Percentiles rank a stretch among this genome's conserved stretches.
Evolutionary conservation across 1,284 basidiomycete species (phyloP).

Genomic region (Ustilago sp.): DNA sequence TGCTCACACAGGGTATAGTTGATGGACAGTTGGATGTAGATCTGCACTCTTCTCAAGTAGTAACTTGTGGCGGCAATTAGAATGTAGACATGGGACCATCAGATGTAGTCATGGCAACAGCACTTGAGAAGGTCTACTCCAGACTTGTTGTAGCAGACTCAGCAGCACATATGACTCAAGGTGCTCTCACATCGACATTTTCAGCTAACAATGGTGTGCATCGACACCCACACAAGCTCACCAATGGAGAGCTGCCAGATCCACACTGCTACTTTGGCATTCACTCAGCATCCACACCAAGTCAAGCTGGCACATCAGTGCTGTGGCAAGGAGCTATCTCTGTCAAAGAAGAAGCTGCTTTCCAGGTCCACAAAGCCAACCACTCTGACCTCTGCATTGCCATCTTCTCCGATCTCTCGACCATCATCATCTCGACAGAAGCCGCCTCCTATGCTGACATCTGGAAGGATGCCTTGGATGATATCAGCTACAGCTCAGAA

Average conservation of each 20-base stretch:
- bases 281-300: conserved; percentile 74
- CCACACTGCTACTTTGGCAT: conserved; percentile 86
- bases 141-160: conserved; percentile 62
- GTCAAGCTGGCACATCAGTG: not conserved
- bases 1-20: conserved; percentile 62
- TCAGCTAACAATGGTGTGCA: conserved; percentile 7
- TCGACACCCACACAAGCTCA: conserved; percentile 47
- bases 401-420: conserved; percentile 93
- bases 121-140: conserved; percentile 64
- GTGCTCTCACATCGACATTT: not conserved
- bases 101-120: conserved; percentile 58
- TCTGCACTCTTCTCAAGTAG: conserved; percentile 3
- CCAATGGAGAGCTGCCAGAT: conserved; percentile 76
- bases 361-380: conserved; percentile 60
- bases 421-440: conserved; percentile 72
- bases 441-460: conserved; percentile 62
- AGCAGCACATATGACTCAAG: conserved; percentile 22
- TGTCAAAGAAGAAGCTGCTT: conserved; percentile 86
- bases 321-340: conserved; percentile 79
- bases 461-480: conserved; percentile 49
- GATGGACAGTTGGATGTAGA: conserved; percentile 48
- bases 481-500: conserved; percentile 38
- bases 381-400: conserved; percentile 79
- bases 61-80: not conserved
- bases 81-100: conserved; percentile 1